Percentiles rank a stretch among this genome's conserved stretches.
phyloP scores from a whole-genome alignment of 495 filamentous ascomycete genomes.

The Daldinia loculata region DNA sequence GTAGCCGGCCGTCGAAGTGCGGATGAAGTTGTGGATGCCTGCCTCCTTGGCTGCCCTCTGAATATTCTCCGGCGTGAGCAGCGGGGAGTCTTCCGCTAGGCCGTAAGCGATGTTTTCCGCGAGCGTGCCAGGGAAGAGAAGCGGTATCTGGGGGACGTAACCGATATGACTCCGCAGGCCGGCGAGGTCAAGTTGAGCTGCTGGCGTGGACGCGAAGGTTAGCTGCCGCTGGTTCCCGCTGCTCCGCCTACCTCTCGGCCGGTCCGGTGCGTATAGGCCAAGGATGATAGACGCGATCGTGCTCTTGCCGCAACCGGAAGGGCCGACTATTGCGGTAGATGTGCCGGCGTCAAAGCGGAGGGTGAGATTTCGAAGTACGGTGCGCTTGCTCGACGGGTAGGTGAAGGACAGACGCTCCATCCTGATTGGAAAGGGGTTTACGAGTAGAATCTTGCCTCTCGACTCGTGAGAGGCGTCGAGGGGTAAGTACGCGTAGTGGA shows the following conservation, averaged over 20 bases:
- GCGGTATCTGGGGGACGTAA: constrained; percentile 79
- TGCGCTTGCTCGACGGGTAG: constrained; percentile 67
- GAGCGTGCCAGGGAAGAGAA: constrained; percentile 79
- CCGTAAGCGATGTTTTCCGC: constrained; percentile 85
- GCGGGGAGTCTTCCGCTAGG: constrained; percentile 55
- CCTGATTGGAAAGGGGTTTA: constrained; percentile 66
- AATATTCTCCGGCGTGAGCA: constrained; percentile 53
- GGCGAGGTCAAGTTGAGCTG: constrained; percentile 64
- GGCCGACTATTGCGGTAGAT: constrained; percentile 79
- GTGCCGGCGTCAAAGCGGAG: constrained; percentile 67
- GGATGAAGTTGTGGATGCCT: constrained; percentile 83
- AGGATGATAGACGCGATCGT: constrained; percentile 82
- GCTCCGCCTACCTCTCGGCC: not conserved
- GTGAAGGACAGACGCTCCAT: constrained; percentile 70
- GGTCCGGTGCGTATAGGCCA: constrained; percentile 45
- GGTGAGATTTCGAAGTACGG: constrained; percentile 67
- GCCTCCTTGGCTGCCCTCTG: constrained; percentile 70
- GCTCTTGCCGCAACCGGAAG: constrained; percentile 88
- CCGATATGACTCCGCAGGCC: constrained; percentile 73
- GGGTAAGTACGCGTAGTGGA: constrained; percentile 70
- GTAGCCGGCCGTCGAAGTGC: constrained; percentile 76
- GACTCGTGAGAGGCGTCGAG: constrained; percentile 71
- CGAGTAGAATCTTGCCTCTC: constrained; percentile 52
- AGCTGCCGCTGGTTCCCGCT: constrained; percentile 47
- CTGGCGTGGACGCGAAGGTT: constrained; percentile 64